Evolutionary conservation across 176 grass and related monocot species (phyloP), one percentile per base, ranked within the genome.

Genomic region (Aegilops umbellulata): DNA sequence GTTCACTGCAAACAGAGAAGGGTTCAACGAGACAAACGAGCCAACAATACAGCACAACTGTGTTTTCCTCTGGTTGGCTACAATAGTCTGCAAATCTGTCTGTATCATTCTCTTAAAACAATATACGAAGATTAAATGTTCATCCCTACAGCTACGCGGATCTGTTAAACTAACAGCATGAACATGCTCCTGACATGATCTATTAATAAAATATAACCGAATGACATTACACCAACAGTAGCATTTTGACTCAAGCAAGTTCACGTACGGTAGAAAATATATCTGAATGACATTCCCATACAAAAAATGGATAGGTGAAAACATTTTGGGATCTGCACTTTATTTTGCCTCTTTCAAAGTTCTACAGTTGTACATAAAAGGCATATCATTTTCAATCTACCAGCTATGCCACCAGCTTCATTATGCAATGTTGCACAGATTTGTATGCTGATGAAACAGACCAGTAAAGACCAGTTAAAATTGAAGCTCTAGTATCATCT

Each of bases 1-100:
- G 84, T 89, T 95, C 93, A 80, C 93, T 95, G 91, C 31, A 79
- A 83, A 76, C 34, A 67, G 60, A 85, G 53, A 76, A 60, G 29
- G n/a, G 49, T 38, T 80, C 32, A 94, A 74, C 12, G 36, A 62
- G 22, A 46, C 38, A 23, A 94, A 74, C 12, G 36, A 62, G 22
- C 44, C 38, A 82, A 23, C 51, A 70, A 62, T 46, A 69, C 23
- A 84, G 35, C 1, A n/a, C 17, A 81, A 68, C 27, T 34, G 23
- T 57, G 17, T 62, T 76, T 76, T 69, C 16, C 8, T 70, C 67
- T 29, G 49, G 26, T 66, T 60, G 46, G 10, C 15, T 47, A 51
- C 10, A 9, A 32, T 32, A 66, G 10, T 30, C 65, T 36, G 24
- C 49, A 80, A 51, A 60, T 31, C 34, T 30, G 51, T 83, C 8